These are phyloP conservation scores for Capsella bursapastoris DNA, from an alignment of 345 rosid genomes.

Conservation along the genomic window DNA sequence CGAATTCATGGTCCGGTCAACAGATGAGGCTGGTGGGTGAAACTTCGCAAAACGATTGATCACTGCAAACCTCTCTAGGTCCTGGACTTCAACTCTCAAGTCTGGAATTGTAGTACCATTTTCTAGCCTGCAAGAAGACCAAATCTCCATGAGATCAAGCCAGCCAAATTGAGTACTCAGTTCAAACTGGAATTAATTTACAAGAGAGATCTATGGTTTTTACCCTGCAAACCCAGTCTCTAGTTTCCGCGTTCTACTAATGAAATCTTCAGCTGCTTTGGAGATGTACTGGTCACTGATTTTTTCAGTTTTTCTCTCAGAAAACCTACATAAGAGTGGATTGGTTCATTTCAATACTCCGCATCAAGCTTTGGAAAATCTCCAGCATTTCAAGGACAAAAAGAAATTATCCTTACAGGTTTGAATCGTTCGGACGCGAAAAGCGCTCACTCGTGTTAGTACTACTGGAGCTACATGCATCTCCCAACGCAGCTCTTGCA, in stretches of 20 bases:
- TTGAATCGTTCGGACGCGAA: slow-evolving; percentile 44
- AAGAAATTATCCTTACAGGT: slow-evolving; percentile 55
- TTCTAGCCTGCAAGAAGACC: slow-evolving; percentile 64
- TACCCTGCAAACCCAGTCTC: slow-evolving; percentile 73
- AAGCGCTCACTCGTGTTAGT: slow-evolving; percentile 43
- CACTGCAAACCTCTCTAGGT: slow-evolving; percentile 76
- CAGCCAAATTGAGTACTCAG: background rate
- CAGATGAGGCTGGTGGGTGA: slow-evolving; percentile 64
- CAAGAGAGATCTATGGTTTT: slow-evolving; percentile 2
- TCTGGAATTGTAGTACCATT: slow-evolving; percentile 66
- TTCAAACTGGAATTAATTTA: background rate
- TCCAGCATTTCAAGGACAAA: background rate
- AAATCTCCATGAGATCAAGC: slow-evolving; percentile 25
- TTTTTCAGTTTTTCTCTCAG: slow-evolving; percentile 56
- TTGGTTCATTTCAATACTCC: background rate
- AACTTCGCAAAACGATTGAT: slow-evolving; percentile 94
- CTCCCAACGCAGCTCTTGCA: slow-evolving; percentile 69
- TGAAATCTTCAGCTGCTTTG: slow-evolving; percentile 68
- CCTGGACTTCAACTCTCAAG: slow-evolving; percentile 80
- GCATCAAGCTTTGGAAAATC: background rate
- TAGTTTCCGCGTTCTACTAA: slow-evolving; percentile 58
- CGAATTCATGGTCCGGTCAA: slow-evolving; percentile 48
- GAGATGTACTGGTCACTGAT: slow-evolving; percentile 56
- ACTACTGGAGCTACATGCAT: slow-evolving; percentile 62
- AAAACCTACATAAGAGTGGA: slow-evolving; percentile 43